Evolutionary conservation across 352 stramenopile species (phyloP).

Genomic region (Phytopythium sindhum): DNA sequence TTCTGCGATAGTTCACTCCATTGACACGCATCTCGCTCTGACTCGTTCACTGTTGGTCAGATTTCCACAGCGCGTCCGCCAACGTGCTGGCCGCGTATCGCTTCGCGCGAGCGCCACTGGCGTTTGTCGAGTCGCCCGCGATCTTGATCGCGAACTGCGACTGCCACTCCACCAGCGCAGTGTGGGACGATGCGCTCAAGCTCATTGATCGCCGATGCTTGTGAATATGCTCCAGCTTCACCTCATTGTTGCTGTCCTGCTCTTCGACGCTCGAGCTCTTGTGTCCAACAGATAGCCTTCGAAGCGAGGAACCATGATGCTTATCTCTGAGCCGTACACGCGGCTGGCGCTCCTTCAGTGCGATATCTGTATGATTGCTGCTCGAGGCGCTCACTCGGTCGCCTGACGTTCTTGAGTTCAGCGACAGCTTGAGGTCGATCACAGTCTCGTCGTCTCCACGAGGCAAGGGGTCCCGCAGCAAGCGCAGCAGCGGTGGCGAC

Average conservation of each 20-base stretch:
- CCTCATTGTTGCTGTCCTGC: not conserved
- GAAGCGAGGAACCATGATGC: not conserved
- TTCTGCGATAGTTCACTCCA: not conserved
- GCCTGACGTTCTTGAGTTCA: not conserved
- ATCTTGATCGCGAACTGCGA: not conserved
- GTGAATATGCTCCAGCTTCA: not conserved
- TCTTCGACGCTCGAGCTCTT: not conserved
- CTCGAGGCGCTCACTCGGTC: conserved; percentile 1
- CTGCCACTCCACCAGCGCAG: not conserved
- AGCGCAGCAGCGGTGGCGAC: conserved; percentile 2
- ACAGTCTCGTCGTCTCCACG: not conserved
- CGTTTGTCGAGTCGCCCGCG: not conserved
- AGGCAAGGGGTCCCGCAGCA: not conserved
- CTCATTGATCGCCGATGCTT: not conserved
- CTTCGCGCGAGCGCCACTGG: not conserved
- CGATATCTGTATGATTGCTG: not conserved
- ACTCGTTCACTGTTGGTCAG: not conserved
- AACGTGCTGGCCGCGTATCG: conserved; percentile 6
- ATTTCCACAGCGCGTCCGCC: conserved; percentile 15
- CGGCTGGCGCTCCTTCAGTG: not conserved
- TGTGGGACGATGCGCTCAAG: not conserved
- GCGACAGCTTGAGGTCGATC: conserved; percentile 4
- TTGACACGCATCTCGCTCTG: not conserved
- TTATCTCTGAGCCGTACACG: not conserved
- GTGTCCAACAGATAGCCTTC: not conserved